Evolutionary conservation across 768 basidiomycete genomes (phyloP), one percentile per base, ranked within the genome.

Genomic region (Boletus vinaceobasis): DNA sequence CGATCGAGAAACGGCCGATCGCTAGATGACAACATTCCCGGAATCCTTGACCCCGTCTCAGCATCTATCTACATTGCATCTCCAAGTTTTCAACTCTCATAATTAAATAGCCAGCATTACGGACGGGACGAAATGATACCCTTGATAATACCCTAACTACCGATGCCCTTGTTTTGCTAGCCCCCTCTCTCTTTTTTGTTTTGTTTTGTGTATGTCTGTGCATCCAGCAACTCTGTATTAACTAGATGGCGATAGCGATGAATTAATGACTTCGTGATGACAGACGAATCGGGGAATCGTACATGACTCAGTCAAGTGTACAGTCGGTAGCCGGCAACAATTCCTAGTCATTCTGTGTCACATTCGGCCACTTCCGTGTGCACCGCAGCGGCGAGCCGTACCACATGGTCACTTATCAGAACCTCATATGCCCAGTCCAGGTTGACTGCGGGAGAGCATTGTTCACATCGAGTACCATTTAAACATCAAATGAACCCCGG

Each of bases 71-170:
- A 40, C 43, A 36, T 50, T 46, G 43, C 59, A 64, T 53, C 40
- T 40, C 40, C 46, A 35, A 33, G 40, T 43, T 45, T n/a, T 19
- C 27, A 9, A 17, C 14, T 26, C 45, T 43, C 37, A 49, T 48
- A 32, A 53, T 32, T 48, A 58, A 49, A 15, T 19, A 33, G 31
- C 33, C 42, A 38, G 39, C 38, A 56, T 53, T 31, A 29, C 33
- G 47, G 49, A 57, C 51, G n/a, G 42, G 47, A 61, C 48, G 56
- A 55, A 31, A 26, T 11, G 45, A 65, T 67, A 67, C 60, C 65
- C 65, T 29, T 57, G 39, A 43, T 43, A 27, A 67, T 67, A 65
- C 63, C 62, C 58, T 58, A 39, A 43, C 42, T 43, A 31, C 46
- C 50, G 35, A 37, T 51, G 36, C 38, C 38, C 43, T 52, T 58